phyloP scores from a whole-genome alignment of 805 yeast genomes.

The Candida maris region DNA sequence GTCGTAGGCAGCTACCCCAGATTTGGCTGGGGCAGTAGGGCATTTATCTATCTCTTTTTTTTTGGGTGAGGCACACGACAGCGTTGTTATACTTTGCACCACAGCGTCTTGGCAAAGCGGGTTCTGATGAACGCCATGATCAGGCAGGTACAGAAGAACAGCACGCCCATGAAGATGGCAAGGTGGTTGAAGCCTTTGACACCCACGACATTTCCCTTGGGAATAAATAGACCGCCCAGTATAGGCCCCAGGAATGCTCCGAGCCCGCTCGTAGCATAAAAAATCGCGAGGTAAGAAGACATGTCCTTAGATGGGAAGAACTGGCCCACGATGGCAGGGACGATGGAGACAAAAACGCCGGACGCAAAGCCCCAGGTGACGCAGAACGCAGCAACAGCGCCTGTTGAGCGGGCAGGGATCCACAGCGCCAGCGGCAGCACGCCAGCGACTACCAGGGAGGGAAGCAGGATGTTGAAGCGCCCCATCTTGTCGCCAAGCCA shows the following conservation, averaged over 20 bases:
- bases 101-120: slow-evolving; percentile 6
- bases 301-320: slow-evolving; percentile 30
- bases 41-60: too few species aligned
- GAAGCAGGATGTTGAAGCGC: slow-evolving; percentile 37
- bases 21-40: too few species aligned
- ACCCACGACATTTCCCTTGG: slow-evolving; percentile 16
- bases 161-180: slow-evolving; percentile 28
- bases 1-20: too few species aligned
- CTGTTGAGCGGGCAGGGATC: slow-evolving; percentile 44
- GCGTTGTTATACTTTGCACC: slow-evolving; percentile 2
- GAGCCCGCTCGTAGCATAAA: slow-evolving; percentile 27
- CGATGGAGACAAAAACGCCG: slow-evolving; percentile 31
- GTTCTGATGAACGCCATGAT: slow-evolving; percentile 5
- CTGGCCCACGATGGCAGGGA: slow-evolving; percentile 32
- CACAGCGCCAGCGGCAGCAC: slow-evolving; percentile 41
- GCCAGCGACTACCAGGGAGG: slow-evolving; percentile 30
- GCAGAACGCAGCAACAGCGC: slow-evolving; percentile 36
- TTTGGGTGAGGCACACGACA: too few species aligned
- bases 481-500: slow-evolving; percentile 40
- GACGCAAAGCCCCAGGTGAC: slow-evolving; percentile 32
- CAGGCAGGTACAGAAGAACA: slow-evolving; percentile 21
- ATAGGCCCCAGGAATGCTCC: slow-evolving; percentile 35
- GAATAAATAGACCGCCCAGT: slow-evolving; percentile 33
- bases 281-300: slow-evolving; percentile 28
- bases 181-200: slow-evolving; percentile 27